Conservation (phyloP, 2,329 filamentous ascomycete genomes). For the Diaporthe sp. region DNA sequence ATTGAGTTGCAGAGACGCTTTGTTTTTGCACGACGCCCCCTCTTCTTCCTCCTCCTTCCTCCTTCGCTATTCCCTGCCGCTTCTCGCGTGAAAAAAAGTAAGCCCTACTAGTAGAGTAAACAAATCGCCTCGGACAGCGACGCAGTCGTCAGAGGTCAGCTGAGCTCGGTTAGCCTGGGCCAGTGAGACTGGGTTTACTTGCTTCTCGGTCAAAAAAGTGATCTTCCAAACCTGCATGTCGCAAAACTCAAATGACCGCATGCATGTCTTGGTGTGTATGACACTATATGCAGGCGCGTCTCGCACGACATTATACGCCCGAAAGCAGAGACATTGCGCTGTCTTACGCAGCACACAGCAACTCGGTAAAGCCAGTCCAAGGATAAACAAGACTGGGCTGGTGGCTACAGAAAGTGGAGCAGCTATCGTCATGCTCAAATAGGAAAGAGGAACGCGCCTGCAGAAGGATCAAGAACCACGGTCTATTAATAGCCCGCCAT, state of each 20-base stretch:
- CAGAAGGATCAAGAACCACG: constrained; percentile 3
- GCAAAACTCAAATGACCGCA: background rate
- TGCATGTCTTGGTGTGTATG: background rate
- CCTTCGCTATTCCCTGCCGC: background rate
- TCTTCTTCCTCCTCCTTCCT: background rate
- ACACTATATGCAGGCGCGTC: background rate
- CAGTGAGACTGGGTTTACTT: background rate
- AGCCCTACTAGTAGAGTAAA: constrained; percentile 19
- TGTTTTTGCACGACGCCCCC: constrained; percentile 32
- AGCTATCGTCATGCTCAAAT: background rate
- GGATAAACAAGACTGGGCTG: background rate
- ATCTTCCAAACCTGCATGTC: background rate
- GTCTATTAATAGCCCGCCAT: constrained; percentile 1
- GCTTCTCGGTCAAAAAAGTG: background rate
- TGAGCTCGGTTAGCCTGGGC: constrained; percentile 5
- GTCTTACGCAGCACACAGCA: background rate
- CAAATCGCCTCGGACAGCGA: background rate
- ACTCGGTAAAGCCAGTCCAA: background rate
- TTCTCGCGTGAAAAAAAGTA: constrained; percentile 18
- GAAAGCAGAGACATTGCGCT: constrained; percentile 2
- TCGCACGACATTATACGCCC: background rate
- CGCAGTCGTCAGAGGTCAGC: constrained; percentile 33
- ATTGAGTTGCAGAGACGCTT: constrained; percentile 16
- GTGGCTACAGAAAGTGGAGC: background rate
- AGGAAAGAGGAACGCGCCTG: background rate